Evolutionary conservation across 768 basidiomycete species (phyloP), one percentile per base, ranked within the genome.

Genomic region (Lactarius pseudohatsudake): DNA sequence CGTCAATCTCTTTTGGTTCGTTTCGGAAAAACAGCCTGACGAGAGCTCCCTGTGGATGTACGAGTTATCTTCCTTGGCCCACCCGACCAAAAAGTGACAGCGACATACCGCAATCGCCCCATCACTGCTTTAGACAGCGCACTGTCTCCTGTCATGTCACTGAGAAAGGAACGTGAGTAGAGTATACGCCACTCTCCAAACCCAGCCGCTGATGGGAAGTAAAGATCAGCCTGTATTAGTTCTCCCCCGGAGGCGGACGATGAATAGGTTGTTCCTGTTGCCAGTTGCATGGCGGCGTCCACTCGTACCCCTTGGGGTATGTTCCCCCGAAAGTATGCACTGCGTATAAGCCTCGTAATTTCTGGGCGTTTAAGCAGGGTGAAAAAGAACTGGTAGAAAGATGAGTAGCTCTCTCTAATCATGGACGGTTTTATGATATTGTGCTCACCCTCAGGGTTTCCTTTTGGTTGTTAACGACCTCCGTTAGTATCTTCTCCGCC

Each of bases 1-100:
- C 2, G 69, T 65, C 26, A 70, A 38, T 2, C 40, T 57, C 38
- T 60, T 68, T 32, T 69, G 69, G 7, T 69, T 70, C 2, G 61
- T 55, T 22, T 60, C 20, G 5, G 67, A 69, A 40, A 70, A 70
- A 30, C n/a, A 62, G 3, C 68, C 68, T 11, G 26, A 32, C 8
- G 67, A 69, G 32, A 70, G 61, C 30, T 69, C 67, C 47, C 68
- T 70, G 36, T 10, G 9, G 40, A 18, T 13, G 34, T 1, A 18
- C 55, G 28, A 18, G 43, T 40, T 20, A 38, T 4, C 26, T 18
- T 20, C 40, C 40, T 16, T 38, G 4, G 7, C 15, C 32, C 1
- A 60, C n/a, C 2, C 22, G 45, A 56, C 30, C 28, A 30, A 5
- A 9, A 18, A 28, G 18, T 28, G 20, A 53, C 10, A 8, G 26